Conservation (phyloP, 768 basidiomycete genomes). For the Leucosporidium scottii region DNA sequence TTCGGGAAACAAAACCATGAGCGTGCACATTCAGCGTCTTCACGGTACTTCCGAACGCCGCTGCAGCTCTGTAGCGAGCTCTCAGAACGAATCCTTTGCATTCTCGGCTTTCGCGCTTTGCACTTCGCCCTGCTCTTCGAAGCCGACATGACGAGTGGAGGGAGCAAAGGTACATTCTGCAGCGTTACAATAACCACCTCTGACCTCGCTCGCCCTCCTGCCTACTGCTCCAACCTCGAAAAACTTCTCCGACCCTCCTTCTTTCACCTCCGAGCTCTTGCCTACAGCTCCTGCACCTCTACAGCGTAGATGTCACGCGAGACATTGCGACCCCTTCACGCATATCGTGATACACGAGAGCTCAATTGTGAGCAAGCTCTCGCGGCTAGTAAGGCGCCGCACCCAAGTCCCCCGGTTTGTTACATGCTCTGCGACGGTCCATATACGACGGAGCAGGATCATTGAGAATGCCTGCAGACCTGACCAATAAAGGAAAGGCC, state of each 20-base stretch:
- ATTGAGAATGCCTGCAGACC: too few species aligned
- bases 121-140: not conserved
- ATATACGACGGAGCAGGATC: too few species aligned
- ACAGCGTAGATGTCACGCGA: not conserved
- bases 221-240: not conserved
- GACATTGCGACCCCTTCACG: conserved; percentile 1
- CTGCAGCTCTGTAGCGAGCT: too few species aligned
- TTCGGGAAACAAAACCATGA: too few species aligned
- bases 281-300: not conserved
- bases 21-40: too few species aligned
- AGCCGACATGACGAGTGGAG: not conserved
- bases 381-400: not conserved
- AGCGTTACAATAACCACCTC: not conserved
- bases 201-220: not conserved
- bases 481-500: too few species aligned
- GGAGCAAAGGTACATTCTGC: not conserved
- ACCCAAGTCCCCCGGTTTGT: not conserved
- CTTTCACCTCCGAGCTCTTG: not conserved
- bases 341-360: not conserved
- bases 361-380: not conserved
- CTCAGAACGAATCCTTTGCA: too few species aligned
- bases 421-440: too few species aligned
- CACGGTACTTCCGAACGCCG: too few species aligned
- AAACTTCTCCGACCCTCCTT: not conserved
- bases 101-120: too few species aligned